phyloP scores from a whole-genome alignment of 176 grass and related monocot species.

The Pontederia paniculata region DNA sequence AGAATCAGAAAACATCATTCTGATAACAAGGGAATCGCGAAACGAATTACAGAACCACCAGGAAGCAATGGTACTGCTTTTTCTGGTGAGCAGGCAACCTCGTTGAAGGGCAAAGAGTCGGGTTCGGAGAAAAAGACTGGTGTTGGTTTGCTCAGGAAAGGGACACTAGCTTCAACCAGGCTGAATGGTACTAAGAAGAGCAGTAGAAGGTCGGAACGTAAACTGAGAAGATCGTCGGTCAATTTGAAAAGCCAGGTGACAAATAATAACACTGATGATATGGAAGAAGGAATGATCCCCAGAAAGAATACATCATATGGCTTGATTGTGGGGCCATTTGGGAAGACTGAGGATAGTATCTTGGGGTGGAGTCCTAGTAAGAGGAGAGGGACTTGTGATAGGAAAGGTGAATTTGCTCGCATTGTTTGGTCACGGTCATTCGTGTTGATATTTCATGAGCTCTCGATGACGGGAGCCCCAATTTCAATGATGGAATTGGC shows the following conservation, averaged over 20 bases:
- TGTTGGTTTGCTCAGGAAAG: constrained; percentile 14
- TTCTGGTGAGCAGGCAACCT: constrained; percentile 8
- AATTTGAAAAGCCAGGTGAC: constrained; percentile 1
- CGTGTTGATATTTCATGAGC: constrained; percentile 42
- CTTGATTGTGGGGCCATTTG: constrained; percentile 37
- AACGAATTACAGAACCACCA: constrained; percentile 2
- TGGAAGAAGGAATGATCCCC: constrained; percentile 29
- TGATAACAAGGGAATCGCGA: constrained; percentile 6
- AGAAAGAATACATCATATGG: constrained; percentile 47
- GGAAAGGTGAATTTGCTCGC: constrained; percentile 24
- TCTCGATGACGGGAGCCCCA: constrained; percentile 44
- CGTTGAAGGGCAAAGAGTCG: constrained; percentile 9
- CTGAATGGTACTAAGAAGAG: constrained; percentile 10
- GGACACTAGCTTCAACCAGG: background rate
- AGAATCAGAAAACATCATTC: constrained; percentile 18
- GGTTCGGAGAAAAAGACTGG: constrained; percentile 15
- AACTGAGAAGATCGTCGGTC: background rate
- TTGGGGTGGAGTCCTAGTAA: constrained; percentile 34
- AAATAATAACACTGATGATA: constrained; percentile 19
- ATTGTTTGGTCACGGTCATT: constrained; percentile 30
- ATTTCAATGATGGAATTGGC: constrained; percentile 48
- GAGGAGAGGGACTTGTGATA: constrained; percentile 26
- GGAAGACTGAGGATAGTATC: constrained; percentile 28
- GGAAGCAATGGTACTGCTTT: constrained; percentile 13
- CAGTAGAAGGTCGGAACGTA: constrained; percentile 11